Evolutionary conservation across 331 rosid species (phyloP).

Genomic region (Erythrophleum ivorense): DNA sequence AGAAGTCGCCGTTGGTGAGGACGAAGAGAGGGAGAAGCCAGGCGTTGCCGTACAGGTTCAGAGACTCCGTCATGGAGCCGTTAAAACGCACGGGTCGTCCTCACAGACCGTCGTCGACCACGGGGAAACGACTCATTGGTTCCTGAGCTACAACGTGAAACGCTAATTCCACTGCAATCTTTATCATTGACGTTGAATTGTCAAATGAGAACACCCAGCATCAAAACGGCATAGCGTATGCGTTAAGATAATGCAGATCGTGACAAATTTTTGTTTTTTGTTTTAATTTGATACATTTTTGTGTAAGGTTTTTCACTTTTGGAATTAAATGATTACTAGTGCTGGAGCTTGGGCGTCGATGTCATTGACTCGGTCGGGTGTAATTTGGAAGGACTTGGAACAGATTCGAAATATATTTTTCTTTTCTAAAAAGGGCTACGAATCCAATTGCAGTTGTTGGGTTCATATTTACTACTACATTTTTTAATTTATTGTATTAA

Average conservation of each 20-base stretch:
- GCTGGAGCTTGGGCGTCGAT: not conserved
- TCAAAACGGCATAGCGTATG: conserved; percentile 8
- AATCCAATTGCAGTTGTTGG: not conserved
- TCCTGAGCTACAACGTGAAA: not conserved
- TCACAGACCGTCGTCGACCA: conserved; percentile 29
- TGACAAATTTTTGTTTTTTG: not conserved
- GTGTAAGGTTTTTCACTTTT: not conserved
- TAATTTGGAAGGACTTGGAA: not conserved
- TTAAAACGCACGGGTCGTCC: conserved; percentile 36
- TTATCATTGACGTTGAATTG: not conserved
- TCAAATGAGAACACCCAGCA: not conserved
- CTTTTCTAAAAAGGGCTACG: not conserved
- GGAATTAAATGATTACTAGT: not conserved
- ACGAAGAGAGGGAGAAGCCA: conserved; percentile 47
- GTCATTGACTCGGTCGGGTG: not conserved
- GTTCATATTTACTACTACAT: not conserved
- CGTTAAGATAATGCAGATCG: not conserved
- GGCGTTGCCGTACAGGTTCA: conserved; percentile 40
- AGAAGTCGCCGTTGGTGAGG: conserved; percentile 42
- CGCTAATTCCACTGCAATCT: not conserved
- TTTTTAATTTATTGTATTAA: not conserved
- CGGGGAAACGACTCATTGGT: conserved; percentile 21
- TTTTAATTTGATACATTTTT: not conserved
- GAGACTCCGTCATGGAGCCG: conserved; percentile 46
- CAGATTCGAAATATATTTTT: not conserved